Evolutionary conservation across 2,329 filamentous ascomycete genomes (phyloP).

Genomic region (Alternaria brassicae): DNA sequence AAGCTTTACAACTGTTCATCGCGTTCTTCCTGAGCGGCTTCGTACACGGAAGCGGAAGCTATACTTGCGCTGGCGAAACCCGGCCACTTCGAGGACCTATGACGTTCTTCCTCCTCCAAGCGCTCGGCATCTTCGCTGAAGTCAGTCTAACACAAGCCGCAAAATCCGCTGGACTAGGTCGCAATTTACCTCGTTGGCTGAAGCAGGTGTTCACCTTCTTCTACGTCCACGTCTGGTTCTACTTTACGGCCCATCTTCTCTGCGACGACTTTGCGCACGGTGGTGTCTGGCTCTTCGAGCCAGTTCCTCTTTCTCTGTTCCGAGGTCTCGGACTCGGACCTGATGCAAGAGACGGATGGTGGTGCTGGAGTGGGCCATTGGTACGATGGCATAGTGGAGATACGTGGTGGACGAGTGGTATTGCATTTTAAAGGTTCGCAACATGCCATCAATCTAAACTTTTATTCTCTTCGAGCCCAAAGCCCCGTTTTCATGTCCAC

Average conservation of each 20-base stretch:
- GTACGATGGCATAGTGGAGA: constrained; percentile 66
- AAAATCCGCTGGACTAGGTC: constrained; percentile 40
- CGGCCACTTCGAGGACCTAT: constrained; percentile 61
- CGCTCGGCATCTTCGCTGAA: constrained; percentile 70
- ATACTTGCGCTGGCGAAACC: constrained; percentile 64
- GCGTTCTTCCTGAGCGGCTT: constrained; percentile 72
- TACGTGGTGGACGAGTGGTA: constrained; percentile 69
- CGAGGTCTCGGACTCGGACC: constrained; percentile 70
- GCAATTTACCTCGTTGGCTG: constrained; percentile 55
- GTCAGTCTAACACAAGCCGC: constrained; percentile 31
- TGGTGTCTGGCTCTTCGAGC: constrained; percentile 82
- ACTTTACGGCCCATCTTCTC: constrained; percentile 69
- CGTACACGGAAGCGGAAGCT: constrained; percentile 75
- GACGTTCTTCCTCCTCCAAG: constrained; percentile 76
- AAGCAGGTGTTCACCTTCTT: constrained; percentile 65
- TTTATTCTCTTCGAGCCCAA: not conserved
- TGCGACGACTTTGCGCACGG: constrained; percentile 76
- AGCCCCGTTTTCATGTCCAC: not conserved
- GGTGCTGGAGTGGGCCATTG: constrained; percentile 68
- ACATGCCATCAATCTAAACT: too few relatives aligned
- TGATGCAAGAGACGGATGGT: constrained; percentile 65
- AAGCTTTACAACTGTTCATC: constrained; percentile 53
- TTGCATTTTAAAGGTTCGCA: constrained; percentile 46
- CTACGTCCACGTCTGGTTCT: constrained; percentile 72
- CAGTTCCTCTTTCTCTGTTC: constrained; percentile 77